Conservation (phyloP, 306 rosid genomes). For the Prunus armeniaca region DNA sequence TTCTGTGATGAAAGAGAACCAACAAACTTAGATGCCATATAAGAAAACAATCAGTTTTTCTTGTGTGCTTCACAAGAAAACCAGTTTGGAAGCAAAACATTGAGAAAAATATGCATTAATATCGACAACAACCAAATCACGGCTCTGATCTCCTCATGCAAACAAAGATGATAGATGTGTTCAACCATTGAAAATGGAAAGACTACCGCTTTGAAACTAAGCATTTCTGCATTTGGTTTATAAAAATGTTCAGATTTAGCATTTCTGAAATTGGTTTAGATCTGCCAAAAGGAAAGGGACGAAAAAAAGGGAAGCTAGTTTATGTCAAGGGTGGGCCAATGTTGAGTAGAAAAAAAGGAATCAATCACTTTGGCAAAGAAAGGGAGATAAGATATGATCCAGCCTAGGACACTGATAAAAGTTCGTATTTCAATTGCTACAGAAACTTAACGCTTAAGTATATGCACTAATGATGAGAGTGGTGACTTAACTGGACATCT, state of each 20-base stretch:
- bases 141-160: neutral
- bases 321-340: constrained; percentile 10
- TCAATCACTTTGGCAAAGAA: constrained; percentile 42
- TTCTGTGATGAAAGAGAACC: neutral
- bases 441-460: constrained; percentile 64
- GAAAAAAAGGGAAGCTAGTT: neutral
- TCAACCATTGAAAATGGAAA: neutral
- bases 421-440: constrained; percentile 15
- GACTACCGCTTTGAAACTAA: neutral
- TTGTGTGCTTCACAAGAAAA: neutral
- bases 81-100: neutral
- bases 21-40: neutral
- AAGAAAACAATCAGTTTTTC: neutral
- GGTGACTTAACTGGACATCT: constrained; percentile 25
- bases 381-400: constrained; percentile 24
- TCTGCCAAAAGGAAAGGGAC: neutral
- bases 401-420: constrained; percentile 55
- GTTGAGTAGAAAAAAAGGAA: constrained; percentile 20
- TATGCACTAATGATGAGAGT: constrained; percentile 28
- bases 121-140: neutral
- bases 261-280: neutral
- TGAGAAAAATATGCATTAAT: neutral
- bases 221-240: neutral
- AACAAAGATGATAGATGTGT: neutral
- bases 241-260: neutral